phyloP scores from a whole-genome alignment of 352 stramenopile species.

The Phytophthora chlamydospora region DNA sequence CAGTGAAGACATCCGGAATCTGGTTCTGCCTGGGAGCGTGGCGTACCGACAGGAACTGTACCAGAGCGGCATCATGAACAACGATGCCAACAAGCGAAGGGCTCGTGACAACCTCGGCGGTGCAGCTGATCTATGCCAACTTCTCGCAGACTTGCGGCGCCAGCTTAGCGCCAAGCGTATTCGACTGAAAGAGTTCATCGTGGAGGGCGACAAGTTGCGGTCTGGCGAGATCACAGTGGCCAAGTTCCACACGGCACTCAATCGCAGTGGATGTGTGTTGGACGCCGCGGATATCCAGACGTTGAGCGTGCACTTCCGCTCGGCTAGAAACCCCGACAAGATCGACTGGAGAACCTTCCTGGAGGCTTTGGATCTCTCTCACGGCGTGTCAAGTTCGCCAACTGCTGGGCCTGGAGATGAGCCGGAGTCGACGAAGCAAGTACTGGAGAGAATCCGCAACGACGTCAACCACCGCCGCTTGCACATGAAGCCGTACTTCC shows the following conservation, averaged over 20 bases:
- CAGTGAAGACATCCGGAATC: slow-evolving; percentile 27
- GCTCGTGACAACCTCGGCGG: slow-evolving; percentile 33
- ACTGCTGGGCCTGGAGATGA: slow-evolving; percentile 2
- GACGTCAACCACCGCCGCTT: slow-evolving; percentile 71
- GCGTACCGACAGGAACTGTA: slow-evolving; percentile 69
- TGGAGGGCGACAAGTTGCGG: slow-evolving; percentile 80
- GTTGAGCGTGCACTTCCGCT: slow-evolving; percentile 69
- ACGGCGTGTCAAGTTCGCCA: slow-evolving; percentile 14
- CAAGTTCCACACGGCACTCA: slow-evolving; percentile 88
- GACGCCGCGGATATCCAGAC: slow-evolving; percentile 69
- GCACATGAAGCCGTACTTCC: slow-evolving; percentile 90
- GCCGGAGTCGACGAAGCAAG: slow-evolving; percentile 32
- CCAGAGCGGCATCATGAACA: slow-evolving; percentile 31
- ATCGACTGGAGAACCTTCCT: slow-evolving; percentile 84
- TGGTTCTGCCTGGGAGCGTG: slow-evolving; percentile 57
- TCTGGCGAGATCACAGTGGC: slow-evolving; percentile 82
- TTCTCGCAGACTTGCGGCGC: slow-evolving; percentile 65
- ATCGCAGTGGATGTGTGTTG: slow-evolving; percentile 75
- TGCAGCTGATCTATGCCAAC: slow-evolving; percentile 41
- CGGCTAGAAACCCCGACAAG: slow-evolving; percentile 65
- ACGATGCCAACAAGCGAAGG: slow-evolving; percentile 40
- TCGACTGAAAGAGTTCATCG: slow-evolving; percentile 85
- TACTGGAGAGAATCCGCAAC: slow-evolving; percentile 53
- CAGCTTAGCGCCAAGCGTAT: slow-evolving; percentile 72
- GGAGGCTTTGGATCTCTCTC: slow-evolving; percentile 55